Conservation (phyloP, 345 rosid genomes). For the Arabidopsis arenosa region DNA sequence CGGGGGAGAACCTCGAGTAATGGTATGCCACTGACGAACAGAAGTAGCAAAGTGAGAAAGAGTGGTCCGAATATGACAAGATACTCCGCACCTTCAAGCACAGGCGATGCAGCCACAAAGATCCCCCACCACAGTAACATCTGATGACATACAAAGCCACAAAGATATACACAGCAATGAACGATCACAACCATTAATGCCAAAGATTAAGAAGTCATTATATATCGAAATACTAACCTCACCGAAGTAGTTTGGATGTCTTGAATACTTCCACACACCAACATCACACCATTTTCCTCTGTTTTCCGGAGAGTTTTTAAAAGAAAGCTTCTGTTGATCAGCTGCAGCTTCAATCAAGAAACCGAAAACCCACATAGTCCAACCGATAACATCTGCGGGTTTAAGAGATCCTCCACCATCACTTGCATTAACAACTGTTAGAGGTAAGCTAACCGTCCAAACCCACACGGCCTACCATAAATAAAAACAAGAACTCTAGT, state of each 20-base stretch:
- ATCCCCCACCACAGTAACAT: slow-evolving; percentile 93
- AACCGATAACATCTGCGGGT: slow-evolving; percentile 73
- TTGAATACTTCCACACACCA: slow-evolving; percentile 83
- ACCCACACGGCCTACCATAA: slow-evolving; percentile 85
- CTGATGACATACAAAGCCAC: slow-evolving; percentile 45
- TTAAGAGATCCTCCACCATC: slow-evolving; percentile 61
- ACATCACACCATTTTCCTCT: slow-evolving; percentile 88
- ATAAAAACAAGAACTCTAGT: slow-evolving; percentile 9
- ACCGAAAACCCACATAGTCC: slow-evolving; percentile 84
- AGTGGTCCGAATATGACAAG: slow-evolving; percentile 82
- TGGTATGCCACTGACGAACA: slow-evolving; percentile 89
- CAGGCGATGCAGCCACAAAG: slow-evolving; percentile 74
- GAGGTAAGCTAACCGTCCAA: slow-evolving; percentile 91
- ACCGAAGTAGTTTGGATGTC: slow-evolving; percentile 94
- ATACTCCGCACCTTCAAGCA: slow-evolving; percentile 84
- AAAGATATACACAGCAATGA: slow-evolving; percentile 1
- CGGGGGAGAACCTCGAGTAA: slow-evolving; percentile 75
- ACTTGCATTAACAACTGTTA: slow-evolving; percentile 83
- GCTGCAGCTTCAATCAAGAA: slow-evolving; percentile 69
- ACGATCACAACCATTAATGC: background rate
- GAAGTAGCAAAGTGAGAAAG: slow-evolving; percentile 81
- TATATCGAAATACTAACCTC: slow-evolving; percentile 56
- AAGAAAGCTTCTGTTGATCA: slow-evolving; percentile 84
- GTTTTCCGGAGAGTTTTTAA: slow-evolving; percentile 80
- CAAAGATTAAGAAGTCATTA: background rate